Base-by-base conservation (phyloP, 495 filamentous ascomycete species). In the Lichina pygmaea region DNA sequence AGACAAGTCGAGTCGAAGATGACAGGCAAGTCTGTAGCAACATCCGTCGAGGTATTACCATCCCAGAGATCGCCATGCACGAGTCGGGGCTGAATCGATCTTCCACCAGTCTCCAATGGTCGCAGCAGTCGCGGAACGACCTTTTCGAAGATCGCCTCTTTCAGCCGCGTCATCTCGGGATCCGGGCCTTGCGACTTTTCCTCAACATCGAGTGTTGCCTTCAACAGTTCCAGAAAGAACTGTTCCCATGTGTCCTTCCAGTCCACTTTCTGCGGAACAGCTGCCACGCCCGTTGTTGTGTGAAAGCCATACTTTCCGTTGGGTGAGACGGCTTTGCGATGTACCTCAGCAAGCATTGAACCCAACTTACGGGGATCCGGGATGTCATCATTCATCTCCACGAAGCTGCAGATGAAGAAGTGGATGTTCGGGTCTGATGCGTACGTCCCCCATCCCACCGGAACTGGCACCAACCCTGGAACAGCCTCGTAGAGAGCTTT, bases 341-440 rank as follows among this genome's bases (percentile, higher is more conserved):
- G 9, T 43, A 6, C 4, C 6, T 43, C 38, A 11, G 65, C 60
- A 0, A 73, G 52, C 7, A 54, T 53, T 3, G 53, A 48, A 44
- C 53, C 50, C 43, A 72, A 66, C n/a, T 53, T 48, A 0, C 49
- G 17, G 24, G 62, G 61, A 16, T 43, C 42, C 13, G 52, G 52
- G 13, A 54, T n/a, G 12, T 47, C 41, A 11, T 50, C 44, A 13
- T 39, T 53, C 48, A 56, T 53, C 12, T 51, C 48, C 31, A 47
- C 30, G 39, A 56, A 55, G 5, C 43, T 10, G 38, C 50, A 53
- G 1, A 56, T 40, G 38, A 51, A 56, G 39, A 55, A 55, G 36
- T 57, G 55, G 7, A 52, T 48, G 30, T 57, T 44, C 0, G 48
- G 33, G 34, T 54, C 44, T 1, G 46, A 45, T 11, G 49, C 48